Base-by-base conservation (phyloP, 371 early-diverging fungal species). In the Dinochytrium kinnereticum region DNA sequence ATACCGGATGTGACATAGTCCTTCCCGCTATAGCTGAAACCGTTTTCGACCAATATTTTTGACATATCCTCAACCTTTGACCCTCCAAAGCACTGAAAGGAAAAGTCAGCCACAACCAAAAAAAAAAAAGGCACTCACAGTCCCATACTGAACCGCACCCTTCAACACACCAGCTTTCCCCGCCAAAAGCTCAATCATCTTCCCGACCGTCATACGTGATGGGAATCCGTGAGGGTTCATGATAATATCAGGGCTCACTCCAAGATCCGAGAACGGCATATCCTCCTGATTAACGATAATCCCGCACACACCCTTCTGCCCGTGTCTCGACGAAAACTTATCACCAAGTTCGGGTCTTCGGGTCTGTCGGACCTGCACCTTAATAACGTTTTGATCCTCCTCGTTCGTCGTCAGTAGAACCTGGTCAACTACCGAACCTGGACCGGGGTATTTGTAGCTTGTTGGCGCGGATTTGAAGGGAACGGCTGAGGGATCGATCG, bases 171-270 rank as follows among this genome's bases (percentile, higher is more conserved):
- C 99, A 0, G 99, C 99, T 83, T 99, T 99, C 72, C 99, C 99
- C 5, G 96, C 94, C 59, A 98, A 80, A 70, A 98, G 81, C 85
- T 99, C 99, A 80, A 99, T 95, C 93, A 99, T 97, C 83, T 99
- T 99, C 64, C 99, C 99, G 2, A 99, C 99, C 30, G 99, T 99
- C 99, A 99, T 99, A 86, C 99, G 97, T 30, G 96, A 96, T 33
- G 99, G 99, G 91, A 99, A 99, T 79, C 99, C 99, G 86, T 99
- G 99, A 37, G 99, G 99, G 86, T 99, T 99, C 99, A 99, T 99
- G 84, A 99, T 98, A 65, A 99, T 94, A 83, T 99, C 99, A 1
- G 99, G 99, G 34, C 88, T 88, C 24, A 99, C 89, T 53, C 99
- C 99, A 44, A 89, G 80, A 80, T 98, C 99, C n/a, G 92, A 89